Percentiles rank a stretch among this genome's conserved stretches.
phyloP scores from a whole-genome alignment of 345 rosid species.

The Tarenaya hassleriana region DNA sequence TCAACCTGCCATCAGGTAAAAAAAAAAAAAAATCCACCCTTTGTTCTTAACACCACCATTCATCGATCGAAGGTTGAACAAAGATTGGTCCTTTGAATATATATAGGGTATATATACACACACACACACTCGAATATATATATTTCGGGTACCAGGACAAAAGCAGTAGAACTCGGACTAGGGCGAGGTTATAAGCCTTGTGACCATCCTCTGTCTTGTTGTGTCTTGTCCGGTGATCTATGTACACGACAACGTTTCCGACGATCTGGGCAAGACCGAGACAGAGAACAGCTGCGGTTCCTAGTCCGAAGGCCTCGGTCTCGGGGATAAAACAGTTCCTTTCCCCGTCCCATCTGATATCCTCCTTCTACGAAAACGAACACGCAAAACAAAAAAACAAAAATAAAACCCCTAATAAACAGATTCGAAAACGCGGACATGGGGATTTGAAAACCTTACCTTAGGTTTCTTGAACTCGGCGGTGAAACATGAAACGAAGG shows the following conservation, averaged over 20 bases:
- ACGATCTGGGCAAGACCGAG: slow-evolving; percentile 45
- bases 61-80: too few species aligned
- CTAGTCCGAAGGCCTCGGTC: slow-evolving; percentile 44
- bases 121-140: too few species aligned
- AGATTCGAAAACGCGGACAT: background rate
- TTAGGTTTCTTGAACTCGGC: slow-evolving; percentile 62
- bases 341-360: slow-evolving; percentile 48
- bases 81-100: too few species aligned
- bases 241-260: slow-evolving; percentile 41
- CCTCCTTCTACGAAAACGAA: slow-evolving; percentile 38
- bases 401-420: background rate
- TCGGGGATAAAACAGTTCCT: slow-evolving; percentile 49
- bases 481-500: slow-evolving; percentile 46
- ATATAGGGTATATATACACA: too few species aligned
- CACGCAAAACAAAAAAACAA: background rate
- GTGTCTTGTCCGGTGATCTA: slow-evolving; percentile 22
- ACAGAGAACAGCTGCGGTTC: slow-evolving; percentile 46
- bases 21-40: too few species aligned
- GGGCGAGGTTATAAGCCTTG: slow-evolving; percentile 19
- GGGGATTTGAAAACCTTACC: slow-evolving; percentile 29
- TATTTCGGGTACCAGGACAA: slow-evolving; percentile 51
- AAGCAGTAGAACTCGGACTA: slow-evolving; percentile 32
- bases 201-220: slow-evolving; percentile 21
- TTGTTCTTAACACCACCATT: too few species aligned
- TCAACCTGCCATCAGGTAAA: slow-evolving; percentile 48